Base-by-base conservation (phyloP, 108 stramenopile genomes). In the Nitzschia sp. region DNA sequence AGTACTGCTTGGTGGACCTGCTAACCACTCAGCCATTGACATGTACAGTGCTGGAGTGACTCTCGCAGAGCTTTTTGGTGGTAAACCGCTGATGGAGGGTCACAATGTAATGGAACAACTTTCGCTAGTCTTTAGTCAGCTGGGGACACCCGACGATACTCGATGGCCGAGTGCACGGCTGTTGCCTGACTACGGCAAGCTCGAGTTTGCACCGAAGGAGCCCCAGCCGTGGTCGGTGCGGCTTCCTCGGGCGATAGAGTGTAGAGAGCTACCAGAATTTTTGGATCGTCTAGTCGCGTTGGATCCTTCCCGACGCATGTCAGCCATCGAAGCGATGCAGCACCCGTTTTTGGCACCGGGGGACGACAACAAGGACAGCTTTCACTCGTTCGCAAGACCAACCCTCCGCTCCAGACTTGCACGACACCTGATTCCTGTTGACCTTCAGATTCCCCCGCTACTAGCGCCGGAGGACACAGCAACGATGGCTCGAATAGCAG, bases 71-170 rank as follows among this genome's bases (percentile, higher is more conserved):
- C 66, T 91, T 8, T 64, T 80, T 17, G 42, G 70, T 19, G 84
- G 87, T 29, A 66, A 78, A 21, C 72, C 85, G 19, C 46, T 94
- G 1, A 87, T 85, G 61, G 76, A 69, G 24, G 90, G 89, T 18
- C 60, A 65, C 25, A 88, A 77, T 69, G 87, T 80, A 9, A 55
- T 94, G 53, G 93, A 86, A 66, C 93, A 94, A 59, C 59, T 94
- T 2, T 64, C 72, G 15, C 65, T 79, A 9, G 84, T 89, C 15
- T 91, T 85, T 54, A 24, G 65, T 47, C 47, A 75, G 1, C 70
- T 91, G 68, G 93, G 93, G 18, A 90, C 93, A 8, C 90, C 90
- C 13, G 70, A 54, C 9, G 83, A 81, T 26, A 55, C 75, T 19
- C 74, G 46, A 45, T 93, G 89, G 92, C 86, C 77, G 18, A 59